Conservation (phyloP, 2,329 filamentous ascomycete species). For the Talaromyces sp. region DNA sequence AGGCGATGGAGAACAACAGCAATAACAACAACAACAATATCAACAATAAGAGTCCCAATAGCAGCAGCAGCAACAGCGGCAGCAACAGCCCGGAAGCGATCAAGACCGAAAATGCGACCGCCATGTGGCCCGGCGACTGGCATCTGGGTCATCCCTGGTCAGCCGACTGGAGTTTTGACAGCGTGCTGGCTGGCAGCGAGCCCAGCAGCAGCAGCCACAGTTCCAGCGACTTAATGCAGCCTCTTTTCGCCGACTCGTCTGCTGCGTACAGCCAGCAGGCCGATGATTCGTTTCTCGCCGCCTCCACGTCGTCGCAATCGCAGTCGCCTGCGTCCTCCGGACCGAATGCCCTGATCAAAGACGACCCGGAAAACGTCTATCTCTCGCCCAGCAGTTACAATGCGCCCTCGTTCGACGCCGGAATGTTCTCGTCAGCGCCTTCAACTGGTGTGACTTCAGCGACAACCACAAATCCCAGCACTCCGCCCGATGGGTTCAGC, state of each 20-base stretch:
- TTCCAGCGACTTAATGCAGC: constrained; percentile 5
- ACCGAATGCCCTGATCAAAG: constrained; percentile 1
- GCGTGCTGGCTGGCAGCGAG: constrained; percentile 6
- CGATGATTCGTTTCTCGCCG: constrained; percentile 7
- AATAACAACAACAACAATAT: background rate
- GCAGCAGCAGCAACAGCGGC: background rate
- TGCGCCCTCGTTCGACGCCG: constrained; percentile 8
- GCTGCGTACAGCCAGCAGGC: constrained; percentile 7
- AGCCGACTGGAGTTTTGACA: constrained; percentile 12
- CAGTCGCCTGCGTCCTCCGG: constrained; percentile 6
- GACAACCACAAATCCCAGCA: background rate
- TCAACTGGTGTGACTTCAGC: background rate
- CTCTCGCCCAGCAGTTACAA: constrained; percentile 12
- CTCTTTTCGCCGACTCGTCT: constrained; percentile 3
- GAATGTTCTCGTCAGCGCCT: background rate
- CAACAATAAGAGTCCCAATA: background rate
- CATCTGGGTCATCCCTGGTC: constrained; percentile 2
- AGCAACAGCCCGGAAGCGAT: background rate
- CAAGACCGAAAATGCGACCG: background rate
- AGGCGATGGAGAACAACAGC: constrained; percentile 5
- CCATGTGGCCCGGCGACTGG: background rate
- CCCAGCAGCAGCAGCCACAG: background rate
- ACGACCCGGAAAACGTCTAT: constrained; percentile 11
- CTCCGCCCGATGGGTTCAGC: constrained; percentile 8
- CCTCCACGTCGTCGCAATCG: background rate